Percentiles rank a stretch among this genome's conserved stretches.
phyloP scores from a whole-genome alignment of 2,329 filamentous ascomycete species.

The Aureobasidium sp. region DNA sequence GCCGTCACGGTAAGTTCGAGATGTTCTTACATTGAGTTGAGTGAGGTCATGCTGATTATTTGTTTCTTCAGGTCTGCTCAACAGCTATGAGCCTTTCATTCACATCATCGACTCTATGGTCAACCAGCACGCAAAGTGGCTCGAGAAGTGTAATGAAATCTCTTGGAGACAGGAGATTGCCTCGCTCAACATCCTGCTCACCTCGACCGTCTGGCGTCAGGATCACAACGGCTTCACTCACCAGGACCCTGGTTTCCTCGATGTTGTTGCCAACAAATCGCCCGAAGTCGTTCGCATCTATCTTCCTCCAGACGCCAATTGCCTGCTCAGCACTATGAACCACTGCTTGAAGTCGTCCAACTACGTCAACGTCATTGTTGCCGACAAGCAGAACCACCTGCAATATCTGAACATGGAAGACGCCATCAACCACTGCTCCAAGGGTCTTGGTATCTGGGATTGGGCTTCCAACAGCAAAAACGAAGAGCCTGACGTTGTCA shows the following conservation, averaged over 20 bases:
- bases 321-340: slow-evolving; percentile 66
- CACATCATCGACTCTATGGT: slow-evolving; percentile 82
- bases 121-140: slow-evolving; percentile 80
- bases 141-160: slow-evolving; percentile 74
- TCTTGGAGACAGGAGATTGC: slow-evolving; percentile 68
- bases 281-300: slow-evolving; percentile 76
- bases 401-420: slow-evolving; percentile 69
- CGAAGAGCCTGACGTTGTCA: slow-evolving; percentile 64
- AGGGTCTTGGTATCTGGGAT: slow-evolving; percentile 72
- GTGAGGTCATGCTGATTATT: too few species aligned
- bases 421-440: slow-evolving; percentile 68
- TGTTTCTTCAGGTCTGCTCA: slow-evolving; percentile 45
- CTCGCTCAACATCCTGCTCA: slow-evolving; percentile 73
- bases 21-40: too few species aligned
- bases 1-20: slow-evolving; percentile 52
- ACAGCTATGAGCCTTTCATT: slow-evolving; percentile 78
- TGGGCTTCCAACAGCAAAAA: slow-evolving; percentile 66
- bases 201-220: slow-evolving; percentile 72
- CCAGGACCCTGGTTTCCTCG: slow-evolving; percentile 73
- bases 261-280: slow-evolving; percentile 72
- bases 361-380: slow-evolving; percentile 75
- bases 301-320: slow-evolving; percentile 73
- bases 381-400: slow-evolving; percentile 72
- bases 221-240: slow-evolving; percentile 81
- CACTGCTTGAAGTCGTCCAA: slow-evolving; percentile 67